phyloP scores from a whole-genome alignment of 257 asterid species.

The Thymus mandschuricus region DNA sequence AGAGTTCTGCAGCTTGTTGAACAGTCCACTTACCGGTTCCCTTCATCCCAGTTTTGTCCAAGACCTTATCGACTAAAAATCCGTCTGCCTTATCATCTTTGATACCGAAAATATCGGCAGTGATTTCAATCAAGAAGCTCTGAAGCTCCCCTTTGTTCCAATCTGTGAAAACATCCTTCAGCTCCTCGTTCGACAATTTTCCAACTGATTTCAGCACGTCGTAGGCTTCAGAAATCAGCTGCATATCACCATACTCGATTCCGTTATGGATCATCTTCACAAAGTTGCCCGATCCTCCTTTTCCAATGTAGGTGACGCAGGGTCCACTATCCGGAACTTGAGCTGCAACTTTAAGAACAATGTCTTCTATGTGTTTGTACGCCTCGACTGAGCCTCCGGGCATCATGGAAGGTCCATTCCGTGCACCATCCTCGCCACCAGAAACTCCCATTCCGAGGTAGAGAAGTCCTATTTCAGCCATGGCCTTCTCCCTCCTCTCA shows the following conservation, averaged over 20 bases:
- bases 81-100: conserved; percentile 95
- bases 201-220: conserved; percentile 93
- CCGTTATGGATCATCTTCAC: conserved; percentile 98
- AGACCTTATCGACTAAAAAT: conserved; percentile 82
- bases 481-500: conserved; percentile 86
- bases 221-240: conserved; percentile 90
- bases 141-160: conserved; percentile 97
- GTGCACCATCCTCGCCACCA: conserved; percentile 98
- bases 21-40: conserved; percentile 99
- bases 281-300: conserved; percentile 92
- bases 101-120: conserved; percentile 88
- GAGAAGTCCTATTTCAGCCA: conserved; percentile 70
- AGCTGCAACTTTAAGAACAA: conserved; percentile 87
- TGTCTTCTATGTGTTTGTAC: conserved; percentile 81
- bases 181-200: conserved; percentile 80
- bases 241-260: conserved; percentile 98
- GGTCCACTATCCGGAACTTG: conserved; percentile 98
- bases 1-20: conserved; percentile 96
- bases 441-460: conserved; percentile 99
- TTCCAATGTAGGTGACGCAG: conserved; percentile 88
- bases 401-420: conserved; percentile 94
- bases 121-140: conserved; percentile 94
- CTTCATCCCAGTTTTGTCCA: conserved; percentile 98
- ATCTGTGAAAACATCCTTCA: conserved; percentile 66
- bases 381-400: conserved; percentile 94